A percentile compares a stretch with the other conserved stretches of the same genome.
Conservation (phyloP, 2,329 filamentous ascomycete species). For the Daldinia eschscholtzii region DNA sequence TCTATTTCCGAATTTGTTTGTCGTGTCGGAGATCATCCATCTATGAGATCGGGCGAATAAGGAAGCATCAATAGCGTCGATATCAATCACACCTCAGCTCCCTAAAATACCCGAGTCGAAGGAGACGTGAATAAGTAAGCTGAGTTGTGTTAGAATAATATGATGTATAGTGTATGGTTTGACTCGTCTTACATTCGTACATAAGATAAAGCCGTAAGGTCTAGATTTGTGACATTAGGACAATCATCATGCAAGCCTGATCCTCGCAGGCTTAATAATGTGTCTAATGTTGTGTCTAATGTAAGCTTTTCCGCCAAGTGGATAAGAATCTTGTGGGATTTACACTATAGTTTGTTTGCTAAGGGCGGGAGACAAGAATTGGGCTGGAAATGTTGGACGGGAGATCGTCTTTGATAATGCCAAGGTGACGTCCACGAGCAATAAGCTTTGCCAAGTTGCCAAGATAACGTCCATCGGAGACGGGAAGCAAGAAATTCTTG, state of each 20-base stretch:
- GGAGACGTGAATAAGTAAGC: background rate
- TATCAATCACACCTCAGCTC: background rate
- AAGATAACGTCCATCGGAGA: slow-evolving; percentile 39
- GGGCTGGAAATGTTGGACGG: slow-evolving; percentile 25
- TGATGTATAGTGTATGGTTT: background rate
- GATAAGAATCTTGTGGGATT: slow-evolving; percentile 13
- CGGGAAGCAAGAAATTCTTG: slow-evolving; percentile 39
- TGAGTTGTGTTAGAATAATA: background rate
- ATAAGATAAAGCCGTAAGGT: background rate
- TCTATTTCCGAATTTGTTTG: slow-evolving; percentile 12
- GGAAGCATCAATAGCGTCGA: background rate
- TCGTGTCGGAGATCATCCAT: slow-evolving; percentile 15
- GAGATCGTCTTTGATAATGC: slow-evolving; percentile 42
- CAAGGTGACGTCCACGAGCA: slow-evolving; percentile 50
- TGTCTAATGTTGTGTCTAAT: background rate
- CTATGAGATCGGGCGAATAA: slow-evolving; percentile 12
- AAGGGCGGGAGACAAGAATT: slow-evolving; percentile 17
- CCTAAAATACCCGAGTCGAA: slow-evolving; percentile 10
- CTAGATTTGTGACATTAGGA: slow-evolving; percentile 4
- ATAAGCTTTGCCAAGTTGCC: slow-evolving; percentile 56
- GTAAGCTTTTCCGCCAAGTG: slow-evolving; percentile 27
- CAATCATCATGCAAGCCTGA: slow-evolving; percentile 1
- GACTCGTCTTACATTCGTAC: slow-evolving; percentile 6
- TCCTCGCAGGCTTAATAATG: slow-evolving; percentile 1
- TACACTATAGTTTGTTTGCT: slow-evolving; percentile 15